These are phyloP conservation scores for Wickerhamomyces sp. DNA, from an alignment of 1,139 yeast species.

Conservation along the genomic window DNA sequence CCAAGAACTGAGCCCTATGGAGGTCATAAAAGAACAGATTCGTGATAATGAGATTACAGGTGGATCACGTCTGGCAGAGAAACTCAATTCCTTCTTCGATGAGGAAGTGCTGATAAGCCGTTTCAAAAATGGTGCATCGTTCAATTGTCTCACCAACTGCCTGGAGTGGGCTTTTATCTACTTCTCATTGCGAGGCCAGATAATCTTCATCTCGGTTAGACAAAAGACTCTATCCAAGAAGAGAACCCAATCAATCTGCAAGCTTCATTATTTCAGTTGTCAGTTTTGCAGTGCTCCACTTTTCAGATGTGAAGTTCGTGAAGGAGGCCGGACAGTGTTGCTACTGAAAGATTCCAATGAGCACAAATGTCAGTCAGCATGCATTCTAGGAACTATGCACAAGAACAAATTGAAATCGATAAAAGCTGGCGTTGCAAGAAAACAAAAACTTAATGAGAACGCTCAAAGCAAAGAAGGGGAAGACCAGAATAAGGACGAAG, in stretches of 20 bases:
- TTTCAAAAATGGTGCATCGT: not conserved
- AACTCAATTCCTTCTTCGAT: not conserved
- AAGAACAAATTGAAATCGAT: not conserved
- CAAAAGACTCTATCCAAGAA: not conserved
- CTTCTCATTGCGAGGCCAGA: not conserved
- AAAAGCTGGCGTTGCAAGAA: not conserved
- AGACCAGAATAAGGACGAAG: not conserved
- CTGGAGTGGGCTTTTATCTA: not conserved
- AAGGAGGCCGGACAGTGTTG: not conserved
- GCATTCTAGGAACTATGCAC: not conserved
- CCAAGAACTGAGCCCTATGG: not conserved
- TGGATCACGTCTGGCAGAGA: not conserved
- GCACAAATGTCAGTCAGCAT: not conserved
- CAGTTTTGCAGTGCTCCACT: not conserved
- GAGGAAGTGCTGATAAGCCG: not conserved
- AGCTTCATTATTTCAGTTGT: not conserved
- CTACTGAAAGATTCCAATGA: not conserved
- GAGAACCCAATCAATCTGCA: not conserved
- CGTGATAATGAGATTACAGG: not conserved
- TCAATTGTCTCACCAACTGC: not conserved
- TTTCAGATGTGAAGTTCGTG: not conserved
- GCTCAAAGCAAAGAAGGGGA: not conserved
- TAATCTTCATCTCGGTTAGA: not conserved
- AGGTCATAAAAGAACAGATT: not conserved
- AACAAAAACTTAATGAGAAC: not conserved